Evolutionary conservation across 176 grass and related monocot species (phyloP).

Genomic region (Musa itinerans): DNA sequence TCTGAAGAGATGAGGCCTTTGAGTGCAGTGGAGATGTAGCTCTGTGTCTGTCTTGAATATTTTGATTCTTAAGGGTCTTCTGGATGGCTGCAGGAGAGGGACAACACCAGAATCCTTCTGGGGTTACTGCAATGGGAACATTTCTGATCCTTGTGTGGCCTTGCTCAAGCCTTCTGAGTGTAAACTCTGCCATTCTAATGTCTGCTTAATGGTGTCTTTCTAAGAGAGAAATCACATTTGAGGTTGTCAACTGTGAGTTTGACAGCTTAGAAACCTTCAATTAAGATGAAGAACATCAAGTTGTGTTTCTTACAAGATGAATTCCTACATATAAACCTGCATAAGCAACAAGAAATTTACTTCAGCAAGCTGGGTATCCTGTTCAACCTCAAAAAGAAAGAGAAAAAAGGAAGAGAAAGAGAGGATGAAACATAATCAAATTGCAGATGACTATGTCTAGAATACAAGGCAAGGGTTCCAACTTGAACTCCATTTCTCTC

Average conservation of each 20-base stretch:
- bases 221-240: neutral
- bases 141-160: slow-evolving; percentile 31
- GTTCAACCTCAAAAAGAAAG: neutral
- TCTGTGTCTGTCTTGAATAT: slow-evolving; percentile 23
- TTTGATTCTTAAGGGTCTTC: slow-evolving; percentile 64
- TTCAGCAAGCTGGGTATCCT: no score
- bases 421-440: neutral
- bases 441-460: neutral
- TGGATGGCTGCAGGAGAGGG: slow-evolving; percentile 74
- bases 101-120: slow-evolving; percentile 94
- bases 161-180: slow-evolving; percentile 25
- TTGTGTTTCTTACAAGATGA: neutral
- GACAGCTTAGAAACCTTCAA: neutral
- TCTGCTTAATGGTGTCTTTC: neutral
- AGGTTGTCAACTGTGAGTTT: neutral
- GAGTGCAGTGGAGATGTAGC: neutral
- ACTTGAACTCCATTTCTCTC: no score
- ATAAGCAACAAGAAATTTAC: neutral
- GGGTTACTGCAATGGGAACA: slow-evolving; percentile 78
- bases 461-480: no score
- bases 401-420: neutral
- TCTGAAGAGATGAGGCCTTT: slow-evolving; percentile 7
- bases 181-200: slow-evolving; percentile 28
- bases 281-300: neutral
- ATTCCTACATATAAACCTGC: neutral